Conservation (phyloP, 139 green algal species). For the Penium margaritaceum region DNA sequence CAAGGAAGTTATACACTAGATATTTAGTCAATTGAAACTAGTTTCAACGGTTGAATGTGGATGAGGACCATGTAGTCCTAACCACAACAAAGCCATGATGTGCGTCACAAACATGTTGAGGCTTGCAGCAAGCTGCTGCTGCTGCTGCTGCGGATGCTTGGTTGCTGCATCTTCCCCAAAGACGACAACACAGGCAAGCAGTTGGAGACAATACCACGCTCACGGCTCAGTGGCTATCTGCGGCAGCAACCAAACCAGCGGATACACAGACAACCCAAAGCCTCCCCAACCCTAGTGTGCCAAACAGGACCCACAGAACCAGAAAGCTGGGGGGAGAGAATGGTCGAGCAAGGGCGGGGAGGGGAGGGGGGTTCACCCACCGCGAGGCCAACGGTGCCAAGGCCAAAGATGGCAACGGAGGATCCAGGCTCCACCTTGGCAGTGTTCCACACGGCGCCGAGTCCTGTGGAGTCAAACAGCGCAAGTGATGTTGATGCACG, state of each 20-base stretch:
- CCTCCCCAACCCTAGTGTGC: not conserved
- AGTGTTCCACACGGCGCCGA: slow-evolving; percentile 92
- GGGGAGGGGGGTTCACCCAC: slow-evolving; percentile 16
- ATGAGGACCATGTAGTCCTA: too few relatives aligned
- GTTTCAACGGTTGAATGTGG: too few relatives aligned
- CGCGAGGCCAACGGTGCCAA: slow-evolving; percentile 46
- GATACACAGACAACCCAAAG: not conserved
- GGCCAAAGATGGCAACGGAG: slow-evolving; percentile 69
- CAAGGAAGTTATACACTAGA: not conserved
- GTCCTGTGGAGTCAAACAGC: too few relatives aligned
- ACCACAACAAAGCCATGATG: not conserved
- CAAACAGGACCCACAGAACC: not conserved
- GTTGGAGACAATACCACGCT: not conserved
- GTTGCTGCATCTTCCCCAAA: not conserved
- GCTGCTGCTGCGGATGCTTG: not conserved
- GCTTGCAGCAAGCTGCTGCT: not conserved
- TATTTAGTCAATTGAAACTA: not conserved
- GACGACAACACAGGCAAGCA: not conserved
- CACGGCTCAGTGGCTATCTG: too few relatives aligned
- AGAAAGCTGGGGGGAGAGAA: not conserved
- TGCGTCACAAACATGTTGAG: not conserved
- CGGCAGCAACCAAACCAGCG: too few relatives aligned
- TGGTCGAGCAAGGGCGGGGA: not conserved
- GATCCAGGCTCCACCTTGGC: slow-evolving; percentile 75
- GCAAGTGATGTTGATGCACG: too few relatives aligned